Evolutionary conservation across 352 stramenopile species (phyloP).

Genomic region (Aphanomyces euteiches): DNA sequence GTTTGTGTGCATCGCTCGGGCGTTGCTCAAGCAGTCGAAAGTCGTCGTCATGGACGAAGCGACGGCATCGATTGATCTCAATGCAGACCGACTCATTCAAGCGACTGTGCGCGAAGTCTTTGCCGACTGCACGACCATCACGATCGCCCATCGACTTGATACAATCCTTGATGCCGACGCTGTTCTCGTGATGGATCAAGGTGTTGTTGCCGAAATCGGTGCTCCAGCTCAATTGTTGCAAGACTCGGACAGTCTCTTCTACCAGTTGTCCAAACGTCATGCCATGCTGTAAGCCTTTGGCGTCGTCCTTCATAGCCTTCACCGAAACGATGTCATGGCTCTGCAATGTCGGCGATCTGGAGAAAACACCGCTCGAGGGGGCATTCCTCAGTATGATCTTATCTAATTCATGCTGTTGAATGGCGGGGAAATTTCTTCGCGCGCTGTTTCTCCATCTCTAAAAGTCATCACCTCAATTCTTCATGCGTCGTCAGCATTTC

Average conservation of each 20-base stretch:
- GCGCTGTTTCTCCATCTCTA: too few relatives aligned
- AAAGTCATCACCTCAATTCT: too few relatives aligned
- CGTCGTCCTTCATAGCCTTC: too few relatives aligned
- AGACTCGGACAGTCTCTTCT: constrained; percentile 70
- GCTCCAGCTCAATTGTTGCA: constrained; percentile 65
- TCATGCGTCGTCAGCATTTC: too few relatives aligned
- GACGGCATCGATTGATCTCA: constrained; percentile 40
- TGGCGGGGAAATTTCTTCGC: too few relatives aligned
- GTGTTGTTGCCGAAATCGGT: constrained; percentile 85
- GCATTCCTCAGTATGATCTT: too few relatives aligned
- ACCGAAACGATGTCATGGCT: not conserved
- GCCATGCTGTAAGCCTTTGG: too few relatives aligned
- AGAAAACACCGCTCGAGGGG: constrained; percentile 31
- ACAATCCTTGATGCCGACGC: constrained; percentile 88
- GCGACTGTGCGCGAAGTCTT: constrained; percentile 81
- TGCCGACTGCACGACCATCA: constrained; percentile 80
- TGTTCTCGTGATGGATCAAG: constrained; percentile 84
- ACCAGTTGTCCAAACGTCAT: not conserved
- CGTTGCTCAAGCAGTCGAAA: constrained; percentile 37
- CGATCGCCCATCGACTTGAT: constrained; percentile 90
- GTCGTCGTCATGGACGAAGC: constrained; percentile 46
- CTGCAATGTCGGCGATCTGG: constrained; percentile 19
- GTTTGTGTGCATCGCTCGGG: constrained; percentile 37
- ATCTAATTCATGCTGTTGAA: too few relatives aligned
- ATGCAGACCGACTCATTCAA: constrained; percentile 49